Evolutionary conservation across 305 asterid genomes (phyloP).

Genomic region (Euphrasia arctica): DNA sequence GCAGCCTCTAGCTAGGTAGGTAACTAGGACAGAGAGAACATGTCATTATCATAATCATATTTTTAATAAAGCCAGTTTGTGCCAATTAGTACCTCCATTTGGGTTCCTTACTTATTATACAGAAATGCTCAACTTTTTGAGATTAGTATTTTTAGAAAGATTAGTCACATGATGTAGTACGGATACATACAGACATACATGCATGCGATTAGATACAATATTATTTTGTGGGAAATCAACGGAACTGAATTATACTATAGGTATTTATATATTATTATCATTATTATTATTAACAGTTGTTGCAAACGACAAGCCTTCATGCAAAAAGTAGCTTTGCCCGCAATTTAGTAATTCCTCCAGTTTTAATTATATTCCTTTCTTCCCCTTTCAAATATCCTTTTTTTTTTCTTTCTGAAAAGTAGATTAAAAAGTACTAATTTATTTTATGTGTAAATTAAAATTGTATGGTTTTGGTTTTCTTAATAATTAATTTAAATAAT

Average conservation of each 20-base stretch:
- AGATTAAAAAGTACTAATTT: too few species aligned
- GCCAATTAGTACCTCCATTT: slow-evolving; percentile 14
- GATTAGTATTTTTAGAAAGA: slow-evolving; percentile 4
- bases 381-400: too few species aligned
- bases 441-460: too few species aligned
- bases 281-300: neutral
- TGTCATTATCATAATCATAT: slow-evolving; percentile 1
- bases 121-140: slow-evolving; percentile 4
- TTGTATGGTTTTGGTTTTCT: too few species aligned
- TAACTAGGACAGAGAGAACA: slow-evolving; percentile 22
- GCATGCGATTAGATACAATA: neutral
- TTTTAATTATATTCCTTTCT: too few species aligned
- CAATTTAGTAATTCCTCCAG: neutral
- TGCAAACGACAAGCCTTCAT: neutral
- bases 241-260: neutral
- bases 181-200: neutral
- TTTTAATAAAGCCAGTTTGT: slow-evolving; percentile 15
- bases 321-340: neutral
- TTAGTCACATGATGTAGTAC: slow-evolving; percentile 8
- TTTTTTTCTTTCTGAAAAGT: too few species aligned
- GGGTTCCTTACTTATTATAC: neutral
- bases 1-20: too few species aligned
- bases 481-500: too few species aligned
- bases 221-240: neutral
- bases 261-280: neutral